These are phyloP conservation scores for Selaginella moellendorffii DNA, from an alignment of 75 land plant genomes.

Conservation along the genomic window DNA sequence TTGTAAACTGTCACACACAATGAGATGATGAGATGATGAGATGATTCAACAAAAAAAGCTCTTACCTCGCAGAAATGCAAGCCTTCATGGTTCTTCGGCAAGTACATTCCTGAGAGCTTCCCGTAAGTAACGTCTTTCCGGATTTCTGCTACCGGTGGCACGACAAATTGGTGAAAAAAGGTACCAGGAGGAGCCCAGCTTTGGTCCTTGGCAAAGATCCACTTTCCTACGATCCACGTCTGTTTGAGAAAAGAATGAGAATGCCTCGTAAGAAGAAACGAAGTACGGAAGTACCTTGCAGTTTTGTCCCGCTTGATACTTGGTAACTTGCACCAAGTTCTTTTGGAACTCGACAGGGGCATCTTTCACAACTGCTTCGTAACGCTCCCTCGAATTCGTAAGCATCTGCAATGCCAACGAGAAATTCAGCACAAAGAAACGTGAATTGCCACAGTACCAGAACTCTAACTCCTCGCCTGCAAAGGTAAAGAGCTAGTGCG, in stretches of 20 bases:
- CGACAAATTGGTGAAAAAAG: conserved; percentile 34
- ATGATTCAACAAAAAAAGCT: too few relatives aligned
- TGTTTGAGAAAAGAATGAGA: too few relatives aligned
- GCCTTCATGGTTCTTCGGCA: not conserved
- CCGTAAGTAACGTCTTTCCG: conserved; percentile 30
- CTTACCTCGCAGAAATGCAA: not conserved
- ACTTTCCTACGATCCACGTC: conserved; percentile 61
- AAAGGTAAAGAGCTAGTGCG: conserved; percentile 81
- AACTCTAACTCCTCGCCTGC: conserved; percentile 42
- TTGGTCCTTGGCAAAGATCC: conserved; percentile 28
- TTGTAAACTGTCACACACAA: conserved; percentile 51
- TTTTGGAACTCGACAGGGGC: conserved; percentile 52
- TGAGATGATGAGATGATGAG: too few relatives aligned
- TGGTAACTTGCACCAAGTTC: conserved; percentile 70
- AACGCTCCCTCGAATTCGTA: conserved; percentile 67
- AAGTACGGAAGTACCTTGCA: conserved; percentile 46
- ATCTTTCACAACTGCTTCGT: conserved; percentile 54
- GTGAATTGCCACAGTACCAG: conserved; percentile 34
- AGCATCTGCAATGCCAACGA: conserved; percentile 89
- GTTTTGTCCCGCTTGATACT: conserved; percentile 63
- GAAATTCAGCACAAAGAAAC: too few relatives aligned
- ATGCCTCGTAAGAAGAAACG: too few relatives aligned
- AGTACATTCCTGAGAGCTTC: conserved; percentile 15
- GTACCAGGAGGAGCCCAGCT: conserved; percentile 42
- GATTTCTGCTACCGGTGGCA: conserved; percentile 19